Percentiles rank a stretch among this genome's conserved stretches.
These are phyloP conservation scores for Vigna radiata DNA, from an alignment of 306 rosid species.

Conservation along the genomic window DNA sequence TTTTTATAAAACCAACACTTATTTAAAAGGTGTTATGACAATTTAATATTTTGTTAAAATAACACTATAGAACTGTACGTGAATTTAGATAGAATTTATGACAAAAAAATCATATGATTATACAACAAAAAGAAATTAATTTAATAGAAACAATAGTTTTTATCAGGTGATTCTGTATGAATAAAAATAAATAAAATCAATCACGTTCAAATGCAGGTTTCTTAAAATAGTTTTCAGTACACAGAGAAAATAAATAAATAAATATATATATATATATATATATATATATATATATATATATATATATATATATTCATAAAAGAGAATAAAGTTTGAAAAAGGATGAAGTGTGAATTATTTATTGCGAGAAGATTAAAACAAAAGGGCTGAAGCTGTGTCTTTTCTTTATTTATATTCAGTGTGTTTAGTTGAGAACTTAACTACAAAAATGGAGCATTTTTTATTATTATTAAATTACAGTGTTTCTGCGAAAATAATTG, in stretches of 20 bases:
- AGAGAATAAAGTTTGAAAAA: not conserved
- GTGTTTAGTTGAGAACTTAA: not conserved
- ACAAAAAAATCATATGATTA: no score
- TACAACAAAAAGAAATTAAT: no score
- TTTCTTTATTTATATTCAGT: not conserved
- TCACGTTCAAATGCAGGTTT: no score
- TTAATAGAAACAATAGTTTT: no score
- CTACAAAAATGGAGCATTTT: not conserved
- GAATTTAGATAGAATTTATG: no score
- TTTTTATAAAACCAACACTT: not conserved
- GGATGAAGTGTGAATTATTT: not conserved
- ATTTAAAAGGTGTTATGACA: not conserved
- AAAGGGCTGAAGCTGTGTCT: not conserved
- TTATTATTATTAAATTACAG: not conserved
- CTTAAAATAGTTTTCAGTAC: no score
- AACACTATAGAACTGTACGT: no score
- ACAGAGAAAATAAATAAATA: no score
- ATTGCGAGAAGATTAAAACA: conserved; percentile 16
- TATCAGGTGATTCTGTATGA: no score
- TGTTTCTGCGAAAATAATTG: not conserved
- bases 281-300: not conserved
- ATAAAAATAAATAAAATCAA: no score
- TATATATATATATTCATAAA: not conserved
- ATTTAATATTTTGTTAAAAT: no score
- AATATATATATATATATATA: no score